Evolutionary conservation across 305 asterid species (phyloP).

Genomic region (Nicotiana rustica): DNA sequence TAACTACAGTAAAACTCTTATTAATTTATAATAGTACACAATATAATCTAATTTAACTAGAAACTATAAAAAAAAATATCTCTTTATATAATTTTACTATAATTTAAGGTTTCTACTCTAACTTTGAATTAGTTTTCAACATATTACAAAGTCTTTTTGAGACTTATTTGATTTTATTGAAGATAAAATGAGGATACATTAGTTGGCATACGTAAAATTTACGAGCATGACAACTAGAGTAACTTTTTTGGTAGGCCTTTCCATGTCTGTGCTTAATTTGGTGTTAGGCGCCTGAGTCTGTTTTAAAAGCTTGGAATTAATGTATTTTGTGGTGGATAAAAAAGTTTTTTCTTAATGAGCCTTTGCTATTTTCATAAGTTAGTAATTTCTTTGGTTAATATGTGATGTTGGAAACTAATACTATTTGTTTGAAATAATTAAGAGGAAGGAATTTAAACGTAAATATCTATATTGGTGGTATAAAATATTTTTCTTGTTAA

Average conservation of each 20-base stretch:
- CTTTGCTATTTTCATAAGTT: neutral
- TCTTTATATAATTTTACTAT: too few species aligned
- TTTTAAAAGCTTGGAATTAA: neutral
- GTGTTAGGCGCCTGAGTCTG: neutral
- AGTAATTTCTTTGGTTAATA: neutral
- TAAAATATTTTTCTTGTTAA: neutral
- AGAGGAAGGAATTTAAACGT: neutral
- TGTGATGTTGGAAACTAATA: neutral
- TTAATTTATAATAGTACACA: too few species aligned
- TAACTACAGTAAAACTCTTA: too few species aligned
- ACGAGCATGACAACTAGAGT: neutral
- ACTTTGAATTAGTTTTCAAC: too few species aligned
- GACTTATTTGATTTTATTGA: neutral
- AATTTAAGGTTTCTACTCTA: too few species aligned
- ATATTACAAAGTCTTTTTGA: neutral
- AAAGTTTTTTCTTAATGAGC: neutral
- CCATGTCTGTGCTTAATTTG: neutral
- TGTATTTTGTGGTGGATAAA: neutral
- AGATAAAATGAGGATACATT: neutral
- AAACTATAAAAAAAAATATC: too few species aligned
- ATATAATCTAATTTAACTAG: too few species aligned
- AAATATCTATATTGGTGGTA: neutral
- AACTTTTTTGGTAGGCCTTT: neutral
- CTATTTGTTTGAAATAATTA: neutral
- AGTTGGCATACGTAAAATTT: neutral